Evolutionary conservation across 257 asterid genomes (phyloP), one percentile per base, ranked within the genome.

Genomic region (Eucommia ulmoides): DNA sequence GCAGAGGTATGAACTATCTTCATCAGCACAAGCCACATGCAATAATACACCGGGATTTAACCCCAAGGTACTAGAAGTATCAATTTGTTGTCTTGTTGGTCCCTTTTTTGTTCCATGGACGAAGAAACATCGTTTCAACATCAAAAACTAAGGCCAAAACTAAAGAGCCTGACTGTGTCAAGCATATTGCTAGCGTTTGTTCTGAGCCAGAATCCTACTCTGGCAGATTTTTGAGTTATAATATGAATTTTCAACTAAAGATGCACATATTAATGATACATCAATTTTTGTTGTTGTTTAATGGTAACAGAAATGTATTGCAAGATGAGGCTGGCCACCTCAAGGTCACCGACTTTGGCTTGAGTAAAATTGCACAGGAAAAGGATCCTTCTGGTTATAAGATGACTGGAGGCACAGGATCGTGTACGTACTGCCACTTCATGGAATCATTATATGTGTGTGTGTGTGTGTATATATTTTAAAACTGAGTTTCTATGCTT

Each of bases 51-150:
- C 70, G 88, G 49, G 88, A 79, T 75, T 67, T 79, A 70, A 79
- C 83, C 22, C 88, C 88, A n/a, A 73, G 83, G 88, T 75, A 65
- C 59, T n/a, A n/a, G n/a, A n/a, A n/a, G n/a, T n/a, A n/a, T n/a
- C n/a, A n/a, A n/a, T n/a, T n/a, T n/a, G n/a, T n/a, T n/a, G n/a
- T n/a, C n/a, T n/a, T n/a, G n/a, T n/a, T n/a, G n/a, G n/a, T n/a
- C n/a, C n/a, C n/a, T n/a, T n/a, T n/a, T n/a, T n/a, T n/a, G n/a
- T n/a, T n/a, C n/a, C n/a, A n/a, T n/a, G n/a, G n/a, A n/a, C n/a
- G n/a, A n/a, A n/a, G n/a, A n/a, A n/a, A n/a, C n/a, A n/a, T n/a
- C n/a, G n/a, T n/a, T n/a, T n/a, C n/a, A n/a, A n/a, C n/a, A n/a
- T n/a, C n/a, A n/a, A n/a, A n/a, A n/a, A n/a, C n/a, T n/a, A n/a